Conservation (phyloP, 2,329 filamentous ascomycete species). For the Fusarium sambucinum region DNA sequence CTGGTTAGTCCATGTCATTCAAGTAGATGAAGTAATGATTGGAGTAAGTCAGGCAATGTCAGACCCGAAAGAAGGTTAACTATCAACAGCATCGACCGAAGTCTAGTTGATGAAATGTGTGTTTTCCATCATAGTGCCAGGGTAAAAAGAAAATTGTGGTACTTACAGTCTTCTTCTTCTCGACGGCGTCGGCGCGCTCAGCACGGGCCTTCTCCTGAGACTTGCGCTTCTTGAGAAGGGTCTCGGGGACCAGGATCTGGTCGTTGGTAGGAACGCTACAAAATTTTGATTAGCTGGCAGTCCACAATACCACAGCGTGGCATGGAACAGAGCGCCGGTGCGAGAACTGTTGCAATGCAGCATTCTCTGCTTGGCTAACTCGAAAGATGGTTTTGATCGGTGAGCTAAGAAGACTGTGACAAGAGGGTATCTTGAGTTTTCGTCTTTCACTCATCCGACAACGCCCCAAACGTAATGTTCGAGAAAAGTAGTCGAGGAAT, state of each 20-base stretch:
- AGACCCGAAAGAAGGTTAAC: slow-evolving; percentile 99
- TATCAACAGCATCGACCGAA: slow-evolving; percentile 95
- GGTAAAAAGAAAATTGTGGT: slow-evolving; percentile 50
- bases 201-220: slow-evolving; percentile 99
- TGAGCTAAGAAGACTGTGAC: slow-evolving; percentile 63
- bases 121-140: slow-evolving; percentile 84
- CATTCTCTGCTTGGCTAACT: slow-evolving; percentile 93
- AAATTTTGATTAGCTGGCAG: slow-evolving; percentile 84
- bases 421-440: neutral
- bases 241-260: slow-evolving; percentile 98
- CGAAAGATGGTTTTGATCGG: slow-evolving; percentile 83
- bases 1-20: slow-evolving; percentile 54
- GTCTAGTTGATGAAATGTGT: slow-evolving; percentile 90
- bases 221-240: slow-evolving; percentile 99
- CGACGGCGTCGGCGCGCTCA: slow-evolving; percentile 80
- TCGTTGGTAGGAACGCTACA: slow-evolving; percentile 87
- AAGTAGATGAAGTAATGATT: slow-evolving; percentile 34
- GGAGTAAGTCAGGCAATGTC: slow-evolving; percentile 63
- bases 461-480: slow-evolving; percentile 69
- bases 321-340: slow-evolving; percentile 80
- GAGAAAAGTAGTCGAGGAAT: slow-evolving; percentile 55
- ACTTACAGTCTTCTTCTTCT: slow-evolving; percentile 93
- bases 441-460: slow-evolving; percentile 75
- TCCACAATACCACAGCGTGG: slow-evolving; percentile 67
- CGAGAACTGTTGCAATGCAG: slow-evolving; percentile 91